These are phyloP conservation scores for Pulchroboletus neoregius DNA, from an alignment of 1,284 basidiomycete species.

Conservation along the genomic window DNA sequence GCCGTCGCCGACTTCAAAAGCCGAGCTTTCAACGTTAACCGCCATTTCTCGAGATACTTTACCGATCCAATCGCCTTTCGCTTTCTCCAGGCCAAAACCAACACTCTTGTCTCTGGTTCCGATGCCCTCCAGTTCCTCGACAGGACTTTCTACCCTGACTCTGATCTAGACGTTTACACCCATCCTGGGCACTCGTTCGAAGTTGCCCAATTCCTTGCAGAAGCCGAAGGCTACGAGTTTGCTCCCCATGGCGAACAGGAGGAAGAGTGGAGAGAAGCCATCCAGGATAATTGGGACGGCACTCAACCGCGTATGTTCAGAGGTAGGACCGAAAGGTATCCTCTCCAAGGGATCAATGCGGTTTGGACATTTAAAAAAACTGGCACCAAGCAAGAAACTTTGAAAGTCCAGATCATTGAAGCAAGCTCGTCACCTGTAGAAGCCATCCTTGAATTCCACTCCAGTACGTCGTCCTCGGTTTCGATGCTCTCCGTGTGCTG, in stretches of 20 bases:
- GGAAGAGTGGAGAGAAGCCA: slow-evolving; percentile 13
- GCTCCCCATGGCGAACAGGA: slow-evolving; percentile 3
- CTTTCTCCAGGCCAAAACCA: slow-evolving; percentile 40
- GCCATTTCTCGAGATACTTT: slow-evolving; percentile 26
- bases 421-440: slow-evolving; percentile 29
- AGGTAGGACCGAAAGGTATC: background rate
- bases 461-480: slow-evolving; percentile 35
- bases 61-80: slow-evolving; percentile 39
- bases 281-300: slow-evolving; percentile 18
- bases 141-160: slow-evolving; percentile 39
- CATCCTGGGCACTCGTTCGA: slow-evolving; percentile 25
- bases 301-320: slow-evolving; percentile 4
- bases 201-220: slow-evolving; percentile 30
- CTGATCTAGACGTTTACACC: slow-evolving; percentile 49
- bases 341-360: slow-evolving; percentile 1
- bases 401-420: slow-evolving; percentile 39
- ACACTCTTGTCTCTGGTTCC: slow-evolving; percentile 48
- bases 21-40: slow-evolving; percentile 28
- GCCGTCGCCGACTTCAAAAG: slow-evolving; percentile 10
- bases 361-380: slow-evolving; percentile 26
- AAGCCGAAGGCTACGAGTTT: slow-evolving; percentile 31
- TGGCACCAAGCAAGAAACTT: background rate
- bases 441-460: slow-evolving; percentile 42
- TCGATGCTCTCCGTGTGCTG: background rate
- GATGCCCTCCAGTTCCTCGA: slow-evolving; percentile 48